Conservation (phyloP, 306 rosid species). For the Pterocarpus macrocarpus region DNA sequence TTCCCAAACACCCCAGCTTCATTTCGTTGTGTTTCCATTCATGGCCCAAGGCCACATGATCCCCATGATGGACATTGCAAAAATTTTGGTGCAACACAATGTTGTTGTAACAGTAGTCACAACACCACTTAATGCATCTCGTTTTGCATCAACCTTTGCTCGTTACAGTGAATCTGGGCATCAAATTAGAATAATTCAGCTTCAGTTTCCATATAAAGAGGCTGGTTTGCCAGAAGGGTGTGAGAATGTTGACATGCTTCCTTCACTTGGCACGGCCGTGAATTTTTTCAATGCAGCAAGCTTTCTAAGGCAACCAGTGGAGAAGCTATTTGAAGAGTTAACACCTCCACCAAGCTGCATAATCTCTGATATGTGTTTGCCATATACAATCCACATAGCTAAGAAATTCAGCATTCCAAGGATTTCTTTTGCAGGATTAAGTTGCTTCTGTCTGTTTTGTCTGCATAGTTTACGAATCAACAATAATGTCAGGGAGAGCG, state of each 20-base stretch:
- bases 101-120: background rate
- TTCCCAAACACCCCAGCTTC: background rate
- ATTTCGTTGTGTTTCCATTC: conserved; percentile 12
- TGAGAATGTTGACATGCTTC: conserved; percentile 51
- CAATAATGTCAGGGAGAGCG: background rate
- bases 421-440: background rate
- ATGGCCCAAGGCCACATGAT: conserved; percentile 24
- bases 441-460: background rate
- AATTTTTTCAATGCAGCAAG: conserved; percentile 32
- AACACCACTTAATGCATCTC: background rate
- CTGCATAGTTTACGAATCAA: background rate
- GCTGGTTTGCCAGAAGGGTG: conserved; percentile 34
- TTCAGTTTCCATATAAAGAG: background rate
- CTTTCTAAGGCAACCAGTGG: conserved; percentile 33
- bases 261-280: background rate
- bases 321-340: conserved; percentile 32
- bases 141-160: background rate
- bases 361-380: conserved; percentile 5
- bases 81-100: background rate
- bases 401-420: background rate
- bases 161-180: background rate
- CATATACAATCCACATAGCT: background rate
- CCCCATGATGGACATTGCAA: conserved; percentile 9
- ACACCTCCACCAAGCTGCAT: conserved; percentile 2
- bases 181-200: background rate